Conservation (phyloP, 2,329 filamentous ascomycete genomes). For the Fusarium graminum region DNA sequence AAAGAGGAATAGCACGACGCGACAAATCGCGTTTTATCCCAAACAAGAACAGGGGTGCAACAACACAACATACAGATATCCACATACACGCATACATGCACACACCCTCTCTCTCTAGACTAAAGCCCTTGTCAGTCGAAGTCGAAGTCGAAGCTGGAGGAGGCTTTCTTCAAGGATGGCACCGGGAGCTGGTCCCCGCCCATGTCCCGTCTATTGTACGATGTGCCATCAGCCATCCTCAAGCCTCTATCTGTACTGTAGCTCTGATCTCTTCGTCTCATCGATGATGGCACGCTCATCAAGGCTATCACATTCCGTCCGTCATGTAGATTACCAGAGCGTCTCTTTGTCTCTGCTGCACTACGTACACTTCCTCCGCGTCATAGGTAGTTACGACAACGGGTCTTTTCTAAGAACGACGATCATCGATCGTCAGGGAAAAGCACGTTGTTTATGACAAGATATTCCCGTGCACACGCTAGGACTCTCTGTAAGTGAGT, state of each 20-base stretch:
- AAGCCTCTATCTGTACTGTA: slow-evolving; percentile 23
- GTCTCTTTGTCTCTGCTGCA: slow-evolving; percentile 18
- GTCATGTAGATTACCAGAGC: slow-evolving; percentile 13
- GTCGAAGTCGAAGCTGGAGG: slow-evolving; percentile 3
- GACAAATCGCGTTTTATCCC: slow-evolving; percentile 52
- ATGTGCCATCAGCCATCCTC: slow-evolving; percentile 13
- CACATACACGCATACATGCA: slow-evolving; percentile 15
- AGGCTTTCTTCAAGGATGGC: slow-evolving; percentile 39
- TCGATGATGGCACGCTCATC: slow-evolving; percentile 39
- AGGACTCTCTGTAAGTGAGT: slow-evolving; percentile 28
- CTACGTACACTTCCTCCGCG: slow-evolving; percentile 5
- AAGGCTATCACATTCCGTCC: slow-evolving; percentile 46
- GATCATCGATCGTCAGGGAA: slow-evolving; percentile 40
- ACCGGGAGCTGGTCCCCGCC: slow-evolving; percentile 43
- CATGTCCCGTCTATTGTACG: slow-evolving; percentile 27
- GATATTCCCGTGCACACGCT: slow-evolving; percentile 19
- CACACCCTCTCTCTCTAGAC: slow-evolving; percentile 22
- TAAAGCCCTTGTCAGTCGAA: slow-evolving; percentile 25
- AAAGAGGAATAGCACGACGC: slow-evolving; percentile 50
- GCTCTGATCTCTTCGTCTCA: slow-evolving; percentile 39
- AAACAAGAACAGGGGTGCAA: slow-evolving; percentile 40
- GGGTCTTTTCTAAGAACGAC: slow-evolving; percentile 18
- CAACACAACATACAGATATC: slow-evolving; percentile 3
- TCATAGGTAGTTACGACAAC: slow-evolving; percentile 34
- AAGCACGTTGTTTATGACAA: slow-evolving; percentile 30